Conservation (phyloP, 2,329 filamentous ascomycete species). For the Fusarium scirpi region DNA sequence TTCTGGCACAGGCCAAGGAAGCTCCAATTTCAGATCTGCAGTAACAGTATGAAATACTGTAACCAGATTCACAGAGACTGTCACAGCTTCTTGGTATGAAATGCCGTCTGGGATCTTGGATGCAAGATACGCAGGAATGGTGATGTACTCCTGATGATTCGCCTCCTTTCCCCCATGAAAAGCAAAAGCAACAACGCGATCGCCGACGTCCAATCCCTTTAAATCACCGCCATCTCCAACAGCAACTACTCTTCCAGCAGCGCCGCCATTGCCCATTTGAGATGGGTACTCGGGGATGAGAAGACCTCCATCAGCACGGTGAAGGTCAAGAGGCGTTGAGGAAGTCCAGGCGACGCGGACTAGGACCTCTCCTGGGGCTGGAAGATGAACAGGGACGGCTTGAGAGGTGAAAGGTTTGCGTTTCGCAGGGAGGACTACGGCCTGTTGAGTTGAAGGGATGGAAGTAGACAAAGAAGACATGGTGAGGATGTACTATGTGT, state of each 20-base stretch:
- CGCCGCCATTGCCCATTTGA: conserved; percentile 62
- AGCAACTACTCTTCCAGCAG: conserved; percentile 65
- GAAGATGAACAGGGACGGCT: conserved; percentile 57
- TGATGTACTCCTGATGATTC: conserved; percentile 67
- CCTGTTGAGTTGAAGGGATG: conserved; percentile 73
- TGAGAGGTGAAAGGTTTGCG: conserved; percentile 66
- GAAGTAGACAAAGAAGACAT: conserved; percentile 36
- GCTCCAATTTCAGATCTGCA: conserved; percentile 62
- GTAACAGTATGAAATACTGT: conserved; percentile 68
- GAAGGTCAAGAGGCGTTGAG: conserved; percentile 71
- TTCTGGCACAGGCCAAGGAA: conserved; percentile 68
- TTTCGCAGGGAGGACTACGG: conserved; percentile 67
- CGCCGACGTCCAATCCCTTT: conserved; percentile 62
- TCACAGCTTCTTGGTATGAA: conserved; percentile 61
- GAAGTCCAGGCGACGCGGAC: conserved; percentile 69
- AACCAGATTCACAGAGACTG: conserved; percentile 68
- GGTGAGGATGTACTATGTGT: neutral
- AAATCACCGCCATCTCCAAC: conserved; percentile 57
- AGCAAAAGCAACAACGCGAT: conserved; percentile 68
- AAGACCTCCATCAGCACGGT: conserved; percentile 70
- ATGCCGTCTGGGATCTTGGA: conserved; percentile 59
- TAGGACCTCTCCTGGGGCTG: conserved; percentile 61
- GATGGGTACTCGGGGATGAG: conserved; percentile 62
- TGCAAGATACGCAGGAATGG: conserved; percentile 62
- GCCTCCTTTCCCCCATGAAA: conserved; percentile 61